phyloP scores from a whole-genome alignment of 306 rosid species.

The Vigna unguiculata region DNA sequence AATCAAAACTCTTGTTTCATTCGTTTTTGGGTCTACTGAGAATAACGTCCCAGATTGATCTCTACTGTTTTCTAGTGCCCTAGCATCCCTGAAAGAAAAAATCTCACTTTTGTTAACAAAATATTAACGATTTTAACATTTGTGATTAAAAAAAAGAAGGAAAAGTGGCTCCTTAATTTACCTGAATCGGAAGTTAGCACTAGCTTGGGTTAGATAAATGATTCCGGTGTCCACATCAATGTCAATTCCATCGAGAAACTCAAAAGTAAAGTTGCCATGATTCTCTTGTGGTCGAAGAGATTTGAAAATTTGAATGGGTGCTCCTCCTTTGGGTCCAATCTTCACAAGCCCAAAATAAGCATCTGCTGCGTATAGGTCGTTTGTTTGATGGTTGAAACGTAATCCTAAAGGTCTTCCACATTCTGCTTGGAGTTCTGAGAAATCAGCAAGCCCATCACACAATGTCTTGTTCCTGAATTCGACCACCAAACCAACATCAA shows the following conservation, averaged over 20 bases:
- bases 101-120: no score
- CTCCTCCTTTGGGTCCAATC: constrained; percentile 43
- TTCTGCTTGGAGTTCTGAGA: constrained; percentile 44
- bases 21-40: constrained; percentile 44
- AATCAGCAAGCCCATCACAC: constrained; percentile 59
- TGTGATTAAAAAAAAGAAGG: no score
- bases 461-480: constrained; percentile 43
- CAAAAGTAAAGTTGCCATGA: background rate
- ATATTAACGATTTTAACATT: no score
- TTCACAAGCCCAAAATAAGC: constrained; percentile 53
- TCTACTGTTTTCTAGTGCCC: background rate
- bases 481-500: background rate
- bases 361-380: constrained; percentile 52
- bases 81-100: constrained; percentile 34
- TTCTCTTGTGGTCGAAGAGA: constrained; percentile 3
- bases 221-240: constrained; percentile 51
- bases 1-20: constrained; percentile 52
- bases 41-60: constrained; percentile 57
- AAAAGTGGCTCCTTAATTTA: no score
- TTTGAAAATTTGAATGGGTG: constrained; percentile 37
- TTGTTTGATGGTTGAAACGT: constrained; percentile 46
- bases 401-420: constrained; percentile 73
- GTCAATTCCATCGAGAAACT: constrained; percentile 47
- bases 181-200: constrained; percentile 41
- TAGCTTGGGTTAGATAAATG: constrained; percentile 57